These are phyloP conservation scores for Grosmannia serpens DNA, from an alignment of 2,329 filamentous ascomycete species.

Conservation along the genomic window DNA sequence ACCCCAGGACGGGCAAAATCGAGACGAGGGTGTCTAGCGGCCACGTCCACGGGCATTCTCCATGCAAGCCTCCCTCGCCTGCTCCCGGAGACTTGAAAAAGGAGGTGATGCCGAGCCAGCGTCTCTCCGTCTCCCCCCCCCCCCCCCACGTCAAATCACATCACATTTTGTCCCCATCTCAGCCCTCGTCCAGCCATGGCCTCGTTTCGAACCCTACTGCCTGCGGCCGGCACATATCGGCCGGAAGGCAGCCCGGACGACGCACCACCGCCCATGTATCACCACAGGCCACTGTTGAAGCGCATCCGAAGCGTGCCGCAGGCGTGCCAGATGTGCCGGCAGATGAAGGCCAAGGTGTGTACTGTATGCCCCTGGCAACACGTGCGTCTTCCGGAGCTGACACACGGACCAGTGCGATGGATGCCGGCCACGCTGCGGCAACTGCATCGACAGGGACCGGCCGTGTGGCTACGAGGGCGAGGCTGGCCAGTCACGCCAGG, in stretches of 20 bases:
- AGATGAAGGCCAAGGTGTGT: constrained; percentile 17
- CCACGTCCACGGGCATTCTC: background rate
- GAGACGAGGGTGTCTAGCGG: background rate
- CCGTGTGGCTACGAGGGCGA: constrained; percentile 21
- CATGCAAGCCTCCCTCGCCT: background rate
- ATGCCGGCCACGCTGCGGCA: constrained; percentile 18
- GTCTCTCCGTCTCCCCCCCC: background rate
- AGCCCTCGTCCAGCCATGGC: background rate
- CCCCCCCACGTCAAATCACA: too few relatives aligned
- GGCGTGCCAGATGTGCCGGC: constrained; percentile 18
- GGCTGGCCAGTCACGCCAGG: constrained; percentile 19
- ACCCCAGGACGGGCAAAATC: background rate
- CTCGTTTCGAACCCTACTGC: constrained; percentile 9
- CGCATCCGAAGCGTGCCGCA: constrained; percentile 16
- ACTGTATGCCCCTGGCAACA: background rate
- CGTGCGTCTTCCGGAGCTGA: background rate
- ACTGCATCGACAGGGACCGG: constrained; percentile 16
- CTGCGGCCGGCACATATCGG: constrained; percentile 3
- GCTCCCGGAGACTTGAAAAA: background rate
- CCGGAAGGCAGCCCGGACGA: constrained; percentile 3
- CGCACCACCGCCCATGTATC: background rate
- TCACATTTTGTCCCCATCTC: background rate
- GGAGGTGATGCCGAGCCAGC: too few relatives aligned
- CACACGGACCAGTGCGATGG: constrained; percentile 19
- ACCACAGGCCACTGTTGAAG: constrained; percentile 3